Evolutionary conservation across 2,329 filamentous ascomycete species (phyloP), one percentile per base, ranked within the genome.

Genomic region (Xylaria sp.): DNA sequence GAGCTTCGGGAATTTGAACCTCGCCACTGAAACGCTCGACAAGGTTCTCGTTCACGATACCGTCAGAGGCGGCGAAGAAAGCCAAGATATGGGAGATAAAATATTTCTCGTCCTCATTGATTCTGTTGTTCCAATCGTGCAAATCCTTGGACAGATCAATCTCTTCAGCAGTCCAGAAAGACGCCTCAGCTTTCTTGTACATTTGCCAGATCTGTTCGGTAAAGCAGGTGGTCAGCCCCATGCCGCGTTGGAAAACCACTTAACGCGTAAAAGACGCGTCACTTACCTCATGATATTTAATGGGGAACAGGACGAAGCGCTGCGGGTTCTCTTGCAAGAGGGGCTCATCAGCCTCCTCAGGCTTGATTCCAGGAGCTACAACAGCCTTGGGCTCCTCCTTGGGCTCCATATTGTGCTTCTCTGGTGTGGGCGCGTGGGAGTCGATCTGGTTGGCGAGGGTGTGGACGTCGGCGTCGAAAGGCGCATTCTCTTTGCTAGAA

Each of bases 131-230:
- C 96, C 96, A 99, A 85, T 99, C 96, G 85, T 97, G 93, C 66
- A 98, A 87, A 81, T 99, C 96, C 85, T 99, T 99, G 77, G 95
- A 98, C 58, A 99, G 89, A 82, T 99, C 96, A 75, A 99, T 98
- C 86, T 99, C 96, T 82, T 99, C 96, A 59, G 96, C 96, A 47
- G 96, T 99, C 96, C 96, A 99, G 90, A 99, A 99, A 49, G 96
- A 98, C 60, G 96, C 96, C 82, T 99, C 95, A 73, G 94, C 94
- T 86, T 98, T 98, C 90, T 99, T 99, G 89, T 99, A 99, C 95
- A 98, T 98, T 83, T 98, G 95, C 96, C 96, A 99, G 82, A 97
- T 96, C 94, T 97, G 75, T 79, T 72, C 56, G 67, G 36, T 11
- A 7, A 49, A 69, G 58, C 69, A 68, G 63, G 69, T 63, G 64